These are phyloP conservation scores for Lunasporangiospora selenospora DNA, from an alignment of 192 early-diverging fungal species.

Conservation along the genomic window DNA sequence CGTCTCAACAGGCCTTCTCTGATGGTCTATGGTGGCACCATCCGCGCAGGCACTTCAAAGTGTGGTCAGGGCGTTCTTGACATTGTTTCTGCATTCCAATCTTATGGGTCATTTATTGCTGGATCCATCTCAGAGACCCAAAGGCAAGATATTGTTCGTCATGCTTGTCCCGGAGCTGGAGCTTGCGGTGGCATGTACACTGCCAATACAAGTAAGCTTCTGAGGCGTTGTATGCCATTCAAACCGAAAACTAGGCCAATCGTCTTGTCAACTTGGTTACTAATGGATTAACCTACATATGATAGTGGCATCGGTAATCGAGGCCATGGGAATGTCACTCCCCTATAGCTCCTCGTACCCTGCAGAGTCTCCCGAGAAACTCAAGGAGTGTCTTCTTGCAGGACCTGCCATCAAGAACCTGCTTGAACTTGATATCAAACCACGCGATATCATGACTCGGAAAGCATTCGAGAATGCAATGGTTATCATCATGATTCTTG, in stretches of 20 bases:
- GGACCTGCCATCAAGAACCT: slow-evolving; percentile 89
- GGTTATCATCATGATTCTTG: slow-evolving; percentile 90
- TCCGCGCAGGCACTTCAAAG: slow-evolving; percentile 73
- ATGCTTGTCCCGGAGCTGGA: slow-evolving; percentile 89
- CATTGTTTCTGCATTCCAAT: slow-evolving; percentile 97
- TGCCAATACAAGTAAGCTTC: slow-evolving; percentile 87
- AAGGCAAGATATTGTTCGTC: slow-evolving; percentile 73
- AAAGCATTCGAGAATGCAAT: slow-evolving; percentile 97
- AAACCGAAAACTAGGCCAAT: too few species aligned
- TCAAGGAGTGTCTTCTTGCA: slow-evolving; percentile 85
- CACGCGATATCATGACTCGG: slow-evolving; percentile 95
- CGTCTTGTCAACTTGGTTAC: slow-evolving; percentile 17
- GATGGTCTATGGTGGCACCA: slow-evolving; percentile 99
- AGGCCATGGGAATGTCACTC: slow-evolving; percentile 97
- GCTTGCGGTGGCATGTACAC: slow-evolving; percentile 99
- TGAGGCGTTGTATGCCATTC: too few species aligned
- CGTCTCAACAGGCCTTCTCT: slow-evolving; percentile 95
- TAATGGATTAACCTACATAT: neutral
- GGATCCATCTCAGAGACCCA: slow-evolving; percentile 91
- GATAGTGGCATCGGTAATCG: slow-evolving; percentile 92
- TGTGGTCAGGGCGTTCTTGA: slow-evolving; percentile 80
- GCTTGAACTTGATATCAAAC: slow-evolving; percentile 92
- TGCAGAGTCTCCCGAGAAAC: slow-evolving; percentile 86
- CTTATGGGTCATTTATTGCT: slow-evolving; percentile 91
- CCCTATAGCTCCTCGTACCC: slow-evolving; percentile 96